Base-by-base conservation (phyloP, 352 stramenopile genomes). In the Phytophthora pinifolia region DNA sequence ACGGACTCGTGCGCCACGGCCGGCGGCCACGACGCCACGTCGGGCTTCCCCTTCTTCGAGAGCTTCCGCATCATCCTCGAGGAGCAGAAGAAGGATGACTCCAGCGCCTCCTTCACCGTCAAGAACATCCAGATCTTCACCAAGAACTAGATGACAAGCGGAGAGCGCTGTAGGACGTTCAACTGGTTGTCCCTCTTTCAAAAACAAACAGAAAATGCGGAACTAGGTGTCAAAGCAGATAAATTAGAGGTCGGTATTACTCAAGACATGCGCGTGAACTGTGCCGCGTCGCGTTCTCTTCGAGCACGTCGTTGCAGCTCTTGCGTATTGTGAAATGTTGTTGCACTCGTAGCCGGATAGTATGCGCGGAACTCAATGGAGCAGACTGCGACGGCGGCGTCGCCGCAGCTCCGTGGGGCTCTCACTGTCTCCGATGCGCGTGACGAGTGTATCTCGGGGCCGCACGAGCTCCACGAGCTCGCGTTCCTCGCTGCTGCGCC, bases 41-140 rank as follows among this genome's bases (percentile, higher is more conserved):
- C 76, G 35, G 81, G 79, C 27, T 92, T 88, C 64, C 82, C 82
- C 4, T 89, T 88, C 67, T 92, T 89, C 48, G 77, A 88, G 50
- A 77, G 74, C 44, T 89, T 92, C 66, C 71, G 73, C 25, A 56
- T 92, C 53, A 73, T 89, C 42, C 47, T 89, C 12, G 79, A 92
- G 47, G 82, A 89, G 67, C 79, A 92, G 67, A 89, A 85, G 60
- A 86, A 86, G 68, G 48, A 54, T 38, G 79, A 89, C 62, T 59
- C 60, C n/a, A 81, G 70, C 37, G 79, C 76, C 22, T 86, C 61
- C 44, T 89, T 89, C 65, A 86, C 79, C 44, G 74, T 88, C 46
- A 89, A 69, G 50, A 83, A 89, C 62, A 79, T 89, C 60, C 71
- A 86, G 67, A 78, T 88, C 62, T 88, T 88, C 54, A 76, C 66